These are phyloP conservation scores for Melastoma candidum DNA, from an alignment of 441 rosid species.

Conservation along the genomic window DNA sequence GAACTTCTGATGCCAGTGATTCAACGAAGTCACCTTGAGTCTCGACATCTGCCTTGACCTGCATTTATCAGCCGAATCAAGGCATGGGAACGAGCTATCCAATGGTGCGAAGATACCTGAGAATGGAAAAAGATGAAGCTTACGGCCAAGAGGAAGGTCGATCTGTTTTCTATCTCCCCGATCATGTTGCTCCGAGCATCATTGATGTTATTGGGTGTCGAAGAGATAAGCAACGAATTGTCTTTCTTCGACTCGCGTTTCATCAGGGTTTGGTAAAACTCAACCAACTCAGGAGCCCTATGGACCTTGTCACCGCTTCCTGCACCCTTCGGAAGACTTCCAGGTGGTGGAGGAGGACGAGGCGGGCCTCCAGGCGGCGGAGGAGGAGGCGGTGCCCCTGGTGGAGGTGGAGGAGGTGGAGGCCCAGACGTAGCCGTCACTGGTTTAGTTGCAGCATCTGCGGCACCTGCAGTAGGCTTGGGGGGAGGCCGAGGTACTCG, in stretches of 20 bases:
- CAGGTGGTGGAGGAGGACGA: constrained; percentile 79
- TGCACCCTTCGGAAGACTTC: constrained; percentile 66
- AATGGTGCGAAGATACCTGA: constrained; percentile 7
- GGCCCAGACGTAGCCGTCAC: constrained; percentile 44
- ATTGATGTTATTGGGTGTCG: constrained; percentile 43
- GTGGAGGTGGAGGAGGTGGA: constrained; percentile 38
- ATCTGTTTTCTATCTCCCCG: constrained; percentile 89
- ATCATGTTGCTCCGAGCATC: constrained; percentile 92
- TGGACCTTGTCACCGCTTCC: constrained; percentile 81
- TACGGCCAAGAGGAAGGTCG: constrained; percentile 92
- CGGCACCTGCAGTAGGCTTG: constrained; percentile 31
- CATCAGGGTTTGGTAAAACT: constrained; percentile 90
- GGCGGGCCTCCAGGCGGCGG: constrained; percentile 55
- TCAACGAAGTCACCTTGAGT: constrained; percentile 96
- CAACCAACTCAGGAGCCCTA: constrained; percentile 89
- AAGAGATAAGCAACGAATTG: constrained; percentile 47
- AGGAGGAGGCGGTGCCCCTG: constrained; percentile 37
- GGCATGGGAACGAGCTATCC: constrained; percentile 4
- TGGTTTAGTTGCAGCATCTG: constrained; percentile 28
- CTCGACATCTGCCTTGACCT: constrained; percentile 99
- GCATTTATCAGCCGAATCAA: constrained; percentile 17
- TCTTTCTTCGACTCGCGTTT: constrained; percentile 95
- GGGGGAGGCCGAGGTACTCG: constrained; percentile 89
- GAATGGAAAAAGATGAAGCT: constrained; percentile 11
- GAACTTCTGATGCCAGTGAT: constrained; percentile 81